Conservation (phyloP, 2,329 filamentous ascomycete genomes). For the Fusarium coffeatum region DNA sequence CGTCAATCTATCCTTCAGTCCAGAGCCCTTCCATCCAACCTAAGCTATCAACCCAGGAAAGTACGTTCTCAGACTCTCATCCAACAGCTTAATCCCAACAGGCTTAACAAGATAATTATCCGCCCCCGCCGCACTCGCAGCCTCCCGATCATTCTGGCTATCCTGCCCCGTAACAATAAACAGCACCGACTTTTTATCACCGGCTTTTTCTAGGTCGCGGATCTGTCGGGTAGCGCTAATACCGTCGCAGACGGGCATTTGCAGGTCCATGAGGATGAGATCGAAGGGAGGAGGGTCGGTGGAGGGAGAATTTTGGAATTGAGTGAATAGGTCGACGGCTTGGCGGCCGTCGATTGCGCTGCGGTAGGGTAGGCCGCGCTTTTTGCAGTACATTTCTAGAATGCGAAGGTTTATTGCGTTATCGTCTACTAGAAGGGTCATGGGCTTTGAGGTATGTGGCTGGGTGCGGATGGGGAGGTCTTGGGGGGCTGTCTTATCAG, state of each 20-base stretch:
- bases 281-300: slow-evolving; percentile 19
- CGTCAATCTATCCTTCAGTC: neutral
- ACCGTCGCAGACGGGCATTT: slow-evolving; percentile 49
- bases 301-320: slow-evolving; percentile 27
- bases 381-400: slow-evolving; percentile 59
- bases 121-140: slow-evolving; percentile 36
- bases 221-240: slow-evolving; percentile 46
- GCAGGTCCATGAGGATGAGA: slow-evolving; percentile 47
- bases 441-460: slow-evolving; percentile 26
- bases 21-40: neutral
- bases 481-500: neutral
- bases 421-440: slow-evolving; percentile 59
- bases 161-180: slow-evolving; percentile 49
- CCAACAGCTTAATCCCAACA: slow-evolving; percentile 38
- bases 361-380: slow-evolving; percentile 55
- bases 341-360: slow-evolving; percentile 58
- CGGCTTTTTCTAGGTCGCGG: slow-evolving; percentile 35
- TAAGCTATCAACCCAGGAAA: slow-evolving; percentile 30
- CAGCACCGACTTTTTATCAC: slow-evolving; percentile 25
- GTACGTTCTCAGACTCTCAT: slow-evolving; percentile 24
- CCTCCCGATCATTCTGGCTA: slow-evolving; percentile 32
- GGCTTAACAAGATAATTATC: slow-evolving; percentile 45
- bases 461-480: neutral
- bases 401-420: slow-evolving; percentile 62
- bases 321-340: slow-evolving; percentile 52